Percentiles rank a stretch among this genome's conserved stretches.
Conservation (phyloP, 208 protist genomes). For the Crithidia fasciculata region DNA sequence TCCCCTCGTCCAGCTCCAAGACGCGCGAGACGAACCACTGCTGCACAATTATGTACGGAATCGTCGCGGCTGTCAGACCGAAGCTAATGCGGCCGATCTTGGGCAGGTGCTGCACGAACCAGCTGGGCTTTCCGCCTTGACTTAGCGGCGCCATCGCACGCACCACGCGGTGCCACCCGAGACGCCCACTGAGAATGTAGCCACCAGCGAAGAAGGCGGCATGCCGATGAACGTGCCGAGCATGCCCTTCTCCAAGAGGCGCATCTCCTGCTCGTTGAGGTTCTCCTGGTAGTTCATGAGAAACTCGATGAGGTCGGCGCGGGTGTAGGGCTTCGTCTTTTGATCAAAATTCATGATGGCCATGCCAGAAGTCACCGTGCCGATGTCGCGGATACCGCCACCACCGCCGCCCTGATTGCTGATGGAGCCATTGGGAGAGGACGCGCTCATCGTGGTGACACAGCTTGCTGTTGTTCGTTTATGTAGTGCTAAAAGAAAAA, state of each 20-base stretch:
- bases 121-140: constrained; percentile 14
- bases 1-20: constrained; percentile 69
- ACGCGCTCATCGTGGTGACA: constrained; percentile 21
- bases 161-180: constrained; percentile 74
- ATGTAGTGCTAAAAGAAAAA: background rate
- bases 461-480: background rate
- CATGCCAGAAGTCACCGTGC: constrained; percentile 88
- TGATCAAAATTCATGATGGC: constrained; percentile 86
- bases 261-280: constrained; percentile 66
- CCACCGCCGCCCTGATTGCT: constrained; percentile 41
- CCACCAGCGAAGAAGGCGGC: constrained; percentile 58
- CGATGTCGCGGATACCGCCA: constrained; percentile 79
- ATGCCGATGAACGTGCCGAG: constrained; percentile 67
- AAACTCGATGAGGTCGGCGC: constrained; percentile 75
- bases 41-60: constrained; percentile 80
- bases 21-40: constrained; percentile 81
- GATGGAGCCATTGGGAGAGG: constrained; percentile 11
- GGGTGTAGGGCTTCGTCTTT: constrained; percentile 85
- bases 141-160: constrained; percentile 49
- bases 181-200: constrained; percentile 59
- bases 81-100: constrained; percentile 64
- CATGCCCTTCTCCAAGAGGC: constrained; percentile 76
- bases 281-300: constrained; percentile 77
- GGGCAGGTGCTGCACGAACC: constrained; percentile 40
- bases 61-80: constrained; percentile 53